Evolutionary conservation across 345 rosid genomes (phyloP).

Genomic region (Boechera divaricarpa): DNA sequence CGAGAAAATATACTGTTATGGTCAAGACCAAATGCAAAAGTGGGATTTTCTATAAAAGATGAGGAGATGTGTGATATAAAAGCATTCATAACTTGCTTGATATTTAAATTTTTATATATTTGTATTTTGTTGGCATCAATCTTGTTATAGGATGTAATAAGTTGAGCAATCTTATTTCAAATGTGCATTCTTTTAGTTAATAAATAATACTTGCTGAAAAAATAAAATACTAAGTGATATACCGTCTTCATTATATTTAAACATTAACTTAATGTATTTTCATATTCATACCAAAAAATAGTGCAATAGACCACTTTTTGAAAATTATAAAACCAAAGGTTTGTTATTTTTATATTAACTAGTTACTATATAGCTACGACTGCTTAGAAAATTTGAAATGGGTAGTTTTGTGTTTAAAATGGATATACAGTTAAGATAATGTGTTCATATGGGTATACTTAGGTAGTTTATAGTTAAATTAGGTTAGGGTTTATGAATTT

Average conservation of each 20-base stretch:
- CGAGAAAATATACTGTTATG: constrained; percentile 18
- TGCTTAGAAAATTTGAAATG: background rate
- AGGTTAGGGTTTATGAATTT: constrained; percentile 20
- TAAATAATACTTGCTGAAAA: background rate
- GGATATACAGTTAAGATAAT: constrained; percentile 4
- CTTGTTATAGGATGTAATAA: background rate
- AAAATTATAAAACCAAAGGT: background rate
- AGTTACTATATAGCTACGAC: background rate
- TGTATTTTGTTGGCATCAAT: background rate
- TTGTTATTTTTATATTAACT: background rate
- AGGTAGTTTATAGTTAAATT: constrained; percentile 38
- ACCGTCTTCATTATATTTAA: too few relatives aligned
- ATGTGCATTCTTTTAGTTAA: background rate
- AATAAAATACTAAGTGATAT: background rate
- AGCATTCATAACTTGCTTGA: background rate
- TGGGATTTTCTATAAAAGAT: background rate
- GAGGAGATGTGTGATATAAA: background rate
- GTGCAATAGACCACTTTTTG: background rate
- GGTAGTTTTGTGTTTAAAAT: background rate
- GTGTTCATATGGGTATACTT: constrained; percentile 26
- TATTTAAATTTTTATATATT: background rate
- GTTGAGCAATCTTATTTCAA: background rate
- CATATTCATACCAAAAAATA: background rate
- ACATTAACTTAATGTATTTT: background rate
- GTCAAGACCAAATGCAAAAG: constrained; percentile 19